Evolutionary conservation across 768 basidiomycete species (phyloP).

Genomic region (Leccinum arenicola): DNA sequence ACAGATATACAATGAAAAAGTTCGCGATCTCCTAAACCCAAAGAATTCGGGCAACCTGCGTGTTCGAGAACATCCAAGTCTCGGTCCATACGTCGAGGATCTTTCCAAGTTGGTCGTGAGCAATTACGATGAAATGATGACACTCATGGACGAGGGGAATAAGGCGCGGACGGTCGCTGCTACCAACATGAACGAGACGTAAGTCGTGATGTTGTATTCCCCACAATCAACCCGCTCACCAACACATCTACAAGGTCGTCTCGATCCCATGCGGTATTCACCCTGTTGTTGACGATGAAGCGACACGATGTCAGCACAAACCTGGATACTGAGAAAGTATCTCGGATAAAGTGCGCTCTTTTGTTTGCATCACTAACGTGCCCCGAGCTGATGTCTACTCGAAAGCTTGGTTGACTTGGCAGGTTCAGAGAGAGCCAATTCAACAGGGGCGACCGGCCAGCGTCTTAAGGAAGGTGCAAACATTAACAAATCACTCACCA

Average conservation of each 20-base stretch:
- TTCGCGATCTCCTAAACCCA: conserved; percentile 94
- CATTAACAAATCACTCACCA: conserved; percentile 98
- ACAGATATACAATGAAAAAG: conserved; percentile 96
- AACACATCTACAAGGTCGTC: conserved; percentile 66
- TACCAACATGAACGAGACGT: conserved; percentile 99
- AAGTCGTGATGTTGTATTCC: conserved; percentile 28
- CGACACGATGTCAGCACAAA: conserved; percentile 79
- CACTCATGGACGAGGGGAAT: conserved; percentile 99
- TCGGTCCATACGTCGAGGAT: conserved; percentile 99
- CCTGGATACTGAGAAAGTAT: conserved; percentile 97
- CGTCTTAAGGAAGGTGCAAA: conserved; percentile 97
- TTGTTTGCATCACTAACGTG: neutral
- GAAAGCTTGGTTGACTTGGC: conserved; percentile 89
- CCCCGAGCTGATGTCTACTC: conserved; percentile 9
- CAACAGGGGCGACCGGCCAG: conserved; percentile 95
- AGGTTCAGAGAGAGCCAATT: conserved; percentile 95
- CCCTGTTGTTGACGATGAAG: conserved; percentile 91
- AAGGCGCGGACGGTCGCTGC: conserved; percentile 98
- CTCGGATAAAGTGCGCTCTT: conserved; percentile 76
- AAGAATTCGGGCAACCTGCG: conserved; percentile 95
- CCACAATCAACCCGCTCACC: neutral
- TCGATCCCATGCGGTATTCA: conserved; percentile 97
- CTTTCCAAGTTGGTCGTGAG: conserved; percentile 90
- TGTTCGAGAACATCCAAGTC: conserved; percentile 94
- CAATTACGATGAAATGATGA: conserved; percentile 96